Percentiles rank a stretch among this genome's conserved stretches.
These are phyloP conservation scores for Pseudopyricularia cyperi DNA, from an alignment of 2,329 filamentous ascomycete species.

Conservation along the genomic window DNA sequence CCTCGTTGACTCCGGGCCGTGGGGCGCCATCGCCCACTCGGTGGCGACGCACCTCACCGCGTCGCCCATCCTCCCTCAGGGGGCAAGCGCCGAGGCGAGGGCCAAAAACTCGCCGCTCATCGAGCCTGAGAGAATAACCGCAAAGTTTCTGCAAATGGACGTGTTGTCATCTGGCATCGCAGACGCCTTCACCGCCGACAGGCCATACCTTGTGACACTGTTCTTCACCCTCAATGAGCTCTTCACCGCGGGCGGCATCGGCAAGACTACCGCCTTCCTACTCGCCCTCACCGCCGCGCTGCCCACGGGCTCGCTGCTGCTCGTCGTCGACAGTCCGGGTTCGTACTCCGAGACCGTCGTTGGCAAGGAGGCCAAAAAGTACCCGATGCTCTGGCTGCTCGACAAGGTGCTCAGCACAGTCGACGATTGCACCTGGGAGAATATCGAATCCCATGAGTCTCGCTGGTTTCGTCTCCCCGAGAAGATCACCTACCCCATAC, in stretches of 20 bases:
- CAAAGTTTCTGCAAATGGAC: constrained; percentile 34
- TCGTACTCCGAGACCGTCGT: constrained; percentile 78
- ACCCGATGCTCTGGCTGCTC: constrained; percentile 89
- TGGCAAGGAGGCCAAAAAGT: constrained; percentile 49
- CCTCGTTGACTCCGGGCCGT: constrained; percentile 74
- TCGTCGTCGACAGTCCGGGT: constrained; percentile 87
- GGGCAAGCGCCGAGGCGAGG: constrained; percentile 33
- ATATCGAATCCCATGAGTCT: constrained; percentile 62
- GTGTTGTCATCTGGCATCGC: not conserved
- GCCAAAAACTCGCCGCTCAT: constrained; percentile 34
- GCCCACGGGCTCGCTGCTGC: constrained; percentile 49
- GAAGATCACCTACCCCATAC: constrained; percentile 63
- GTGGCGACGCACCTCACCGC: constrained; percentile 44
- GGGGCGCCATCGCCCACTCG: constrained; percentile 48
- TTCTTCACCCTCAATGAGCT: constrained; percentile 96
- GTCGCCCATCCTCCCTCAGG: constrained; percentile 34
- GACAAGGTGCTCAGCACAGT: constrained; percentile 57
- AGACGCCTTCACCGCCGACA: constrained; percentile 23
- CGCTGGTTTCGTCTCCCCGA: constrained; percentile 70
- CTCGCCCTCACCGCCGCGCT: constrained; percentile 50
- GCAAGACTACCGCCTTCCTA: constrained; percentile 65
- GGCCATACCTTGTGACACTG: constrained; percentile 52
- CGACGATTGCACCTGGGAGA: constrained; percentile 49
- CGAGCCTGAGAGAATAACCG: constrained; percentile 19
- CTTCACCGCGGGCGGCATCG: constrained; percentile 61